Conservation (phyloP, 371 early-diverging fungal species). For the Rhizopus microsporus region DNA sequence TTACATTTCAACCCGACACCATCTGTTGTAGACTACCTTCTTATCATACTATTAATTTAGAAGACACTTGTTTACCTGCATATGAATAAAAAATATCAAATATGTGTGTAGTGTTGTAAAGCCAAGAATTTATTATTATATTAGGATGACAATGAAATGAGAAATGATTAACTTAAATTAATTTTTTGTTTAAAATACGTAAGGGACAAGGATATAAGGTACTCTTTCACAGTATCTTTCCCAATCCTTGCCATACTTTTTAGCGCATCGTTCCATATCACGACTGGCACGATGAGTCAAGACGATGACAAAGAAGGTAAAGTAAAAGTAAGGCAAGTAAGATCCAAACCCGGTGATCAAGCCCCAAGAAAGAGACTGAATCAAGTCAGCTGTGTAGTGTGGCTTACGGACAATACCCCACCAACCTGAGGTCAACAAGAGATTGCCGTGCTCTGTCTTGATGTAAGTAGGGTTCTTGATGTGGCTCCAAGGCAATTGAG, state of each 20-base stretch:
- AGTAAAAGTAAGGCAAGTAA: slow-evolving; percentile 87
- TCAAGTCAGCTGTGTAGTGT: slow-evolving; percentile 85
- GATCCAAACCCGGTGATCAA: slow-evolving; percentile 76
- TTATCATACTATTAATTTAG: slow-evolving; percentile 4
- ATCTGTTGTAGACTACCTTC: slow-evolving; percentile 6
- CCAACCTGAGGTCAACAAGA: slow-evolving; percentile 82
- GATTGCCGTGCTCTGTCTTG: slow-evolving; percentile 74
- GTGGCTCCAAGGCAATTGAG: slow-evolving; percentile 66
- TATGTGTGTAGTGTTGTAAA: not conserved
- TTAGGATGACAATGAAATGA: slow-evolving; percentile 2
- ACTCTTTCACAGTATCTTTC: slow-evolving; percentile 77
- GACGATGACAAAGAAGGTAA: slow-evolving; percentile 77
- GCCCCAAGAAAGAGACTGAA: slow-evolving; percentile 84
- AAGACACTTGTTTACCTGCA: slow-evolving; percentile 14
- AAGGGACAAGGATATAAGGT: slow-evolving; percentile 79
- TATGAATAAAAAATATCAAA: slow-evolving; percentile 9
- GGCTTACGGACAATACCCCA: slow-evolving; percentile 86
- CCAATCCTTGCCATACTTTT: slow-evolving; percentile 90
- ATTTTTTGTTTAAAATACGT: slow-evolving; percentile 44
- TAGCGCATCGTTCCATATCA: slow-evolving; percentile 81
- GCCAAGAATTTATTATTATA: not conserved
- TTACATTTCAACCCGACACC: slow-evolving; percentile 12
- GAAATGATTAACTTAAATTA: not conserved
- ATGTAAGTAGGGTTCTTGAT: slow-evolving; percentile 76
- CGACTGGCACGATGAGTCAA: slow-evolving; percentile 81